A percentile compares a stretch with the other conserved stretches of the same genome.
These are phyloP conservation scores for Calycina herbarum DNA, from an alignment of 2,329 filamentous ascomycete species.

Conservation along the genomic window DNA sequence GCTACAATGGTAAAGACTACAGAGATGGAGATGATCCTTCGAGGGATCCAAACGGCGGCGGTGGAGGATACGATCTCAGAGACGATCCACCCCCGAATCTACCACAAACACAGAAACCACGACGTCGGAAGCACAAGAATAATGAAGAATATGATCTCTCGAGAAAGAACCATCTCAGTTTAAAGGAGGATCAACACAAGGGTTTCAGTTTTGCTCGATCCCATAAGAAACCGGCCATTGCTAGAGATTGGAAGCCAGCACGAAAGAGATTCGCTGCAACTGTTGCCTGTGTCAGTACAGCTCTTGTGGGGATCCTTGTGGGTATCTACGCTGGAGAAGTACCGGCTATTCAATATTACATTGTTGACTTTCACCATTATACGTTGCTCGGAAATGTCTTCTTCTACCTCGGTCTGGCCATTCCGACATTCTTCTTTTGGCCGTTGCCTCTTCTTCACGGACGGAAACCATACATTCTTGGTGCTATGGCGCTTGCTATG, in stretches of 20 bases:
- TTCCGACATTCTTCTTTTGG: slow-evolving; percentile 72
- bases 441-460: slow-evolving; percentile 74
- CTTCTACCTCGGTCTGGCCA: slow-evolving; percentile 68
- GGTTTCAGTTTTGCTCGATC: slow-evolving; percentile 54
- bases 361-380: slow-evolving; percentile 67
- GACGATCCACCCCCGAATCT: slow-evolving; percentile 26
- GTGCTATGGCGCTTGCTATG: slow-evolving; percentile 66
- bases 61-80: slow-evolving; percentile 21
- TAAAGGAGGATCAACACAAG: slow-evolving; percentile 45
- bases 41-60: slow-evolving; percentile 11
- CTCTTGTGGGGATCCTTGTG: slow-evolving; percentile 67
- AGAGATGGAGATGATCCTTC: slow-evolving; percentile 2
- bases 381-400: slow-evolving; percentile 72
- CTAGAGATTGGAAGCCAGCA: slow-evolving; percentile 67
- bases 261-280: slow-evolving; percentile 69
- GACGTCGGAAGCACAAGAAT: slow-evolving; percentile 17
- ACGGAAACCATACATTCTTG: slow-evolving; percentile 73
- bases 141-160: slow-evolving; percentile 43
- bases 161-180: slow-evolving; percentile 54
- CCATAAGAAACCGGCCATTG: slow-evolving; percentile 64
- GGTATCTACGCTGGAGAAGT: slow-evolving; percentile 79
- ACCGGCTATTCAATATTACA: slow-evolving; percentile 75
- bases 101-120: slow-evolving; percentile 22
- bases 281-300: slow-evolving; percentile 72
- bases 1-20: slow-evolving; percentile 1